These are phyloP conservation scores for Lyophyllum semitale DNA, from an alignment of 768 basidiomycete species.

Conservation along the genomic window DNA sequence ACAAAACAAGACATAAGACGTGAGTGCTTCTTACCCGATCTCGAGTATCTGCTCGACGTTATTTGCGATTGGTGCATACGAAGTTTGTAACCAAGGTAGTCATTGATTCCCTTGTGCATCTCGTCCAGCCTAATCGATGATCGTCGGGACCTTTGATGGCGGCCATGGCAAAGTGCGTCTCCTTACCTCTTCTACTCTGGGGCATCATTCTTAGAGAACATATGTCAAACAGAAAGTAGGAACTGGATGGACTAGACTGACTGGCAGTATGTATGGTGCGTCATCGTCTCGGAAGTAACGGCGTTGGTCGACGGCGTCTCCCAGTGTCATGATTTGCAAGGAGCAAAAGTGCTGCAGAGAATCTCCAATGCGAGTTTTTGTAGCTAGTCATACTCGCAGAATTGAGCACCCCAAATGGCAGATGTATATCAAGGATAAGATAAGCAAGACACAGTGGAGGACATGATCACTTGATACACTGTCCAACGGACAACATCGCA, in stretches of 20 bases:
- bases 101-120: conserved; percentile 2
- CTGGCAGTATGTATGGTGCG: background rate
- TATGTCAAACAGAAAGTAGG: background rate
- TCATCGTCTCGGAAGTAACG: background rate
- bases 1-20: too few relatives aligned
- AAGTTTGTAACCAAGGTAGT: conserved; percentile 2
- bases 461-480: too few relatives aligned
- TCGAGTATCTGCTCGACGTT: conserved; percentile 2
- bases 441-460: too few relatives aligned
- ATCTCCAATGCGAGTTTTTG: too few relatives aligned
- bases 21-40: background rate
- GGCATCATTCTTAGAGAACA: background rate
- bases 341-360: too few relatives aligned
- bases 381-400: too few relatives aligned
- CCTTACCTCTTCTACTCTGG: background rate
- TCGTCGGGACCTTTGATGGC: too few relatives aligned
- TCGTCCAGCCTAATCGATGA: background rate
- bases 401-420: too few relatives aligned
- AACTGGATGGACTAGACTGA: background rate
- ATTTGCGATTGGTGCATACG: background rate
- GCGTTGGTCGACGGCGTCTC: background rate
- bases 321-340: background rate
- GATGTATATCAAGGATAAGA: too few relatives aligned
- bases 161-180: too few relatives aligned
- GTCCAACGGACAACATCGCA: too few relatives aligned